Evolutionary conservation across 139 green algal species (phyloP), one percentile per base, ranked within the genome.

Genomic region (Trebouxia sp.): DNA sequence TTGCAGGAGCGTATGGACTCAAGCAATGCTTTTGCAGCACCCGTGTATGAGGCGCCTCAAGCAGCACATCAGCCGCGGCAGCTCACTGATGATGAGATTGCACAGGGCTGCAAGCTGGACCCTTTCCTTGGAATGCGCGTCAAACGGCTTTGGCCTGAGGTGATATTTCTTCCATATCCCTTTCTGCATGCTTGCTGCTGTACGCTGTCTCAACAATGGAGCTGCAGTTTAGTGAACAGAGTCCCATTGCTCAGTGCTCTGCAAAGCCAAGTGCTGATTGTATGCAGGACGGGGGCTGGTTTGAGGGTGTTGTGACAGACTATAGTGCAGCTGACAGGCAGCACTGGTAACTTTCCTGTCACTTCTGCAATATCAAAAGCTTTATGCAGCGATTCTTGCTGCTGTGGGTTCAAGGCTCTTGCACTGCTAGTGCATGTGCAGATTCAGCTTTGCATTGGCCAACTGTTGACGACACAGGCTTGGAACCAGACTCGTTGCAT

Each of bases 11-110:
- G 62, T 12, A 30, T 45, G 35, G 62, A 72, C 12, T 45, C 62
- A n/a, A 53, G 47, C 47, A 53, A 26, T 5, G 15, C 47, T 53
- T 17, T 26, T 53, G 35, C 62, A 45, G 62, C 20, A 5, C 62
- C 11, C 26, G 28, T 35, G 9, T 45, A 72, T 41, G 32, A 72
- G 62, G 32, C 15, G 0, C 4, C 35, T n/a, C 62, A 72, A 0
- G 26, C 62, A 30, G 35, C 62, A n/a, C 62, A 72, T 14, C 62
- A 35, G 2, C 62, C 43, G 37, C 62, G 62, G 62, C 62, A 72
- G 35, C 28, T 72, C 32, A 72, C 62, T 45, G 62, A 72, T 32
- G 62, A 72, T 45, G 62, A 72, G 62, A 72, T 72, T 72, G 62
- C 62, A 43, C 62, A 72, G 15, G 62, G 62, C 15, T 72, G 62